Evolutionary conservation across 129 eudicot species (phyloP), one percentile per base, ranked within the genome.

Genomic region (Oenanthe sinensis): DNA sequence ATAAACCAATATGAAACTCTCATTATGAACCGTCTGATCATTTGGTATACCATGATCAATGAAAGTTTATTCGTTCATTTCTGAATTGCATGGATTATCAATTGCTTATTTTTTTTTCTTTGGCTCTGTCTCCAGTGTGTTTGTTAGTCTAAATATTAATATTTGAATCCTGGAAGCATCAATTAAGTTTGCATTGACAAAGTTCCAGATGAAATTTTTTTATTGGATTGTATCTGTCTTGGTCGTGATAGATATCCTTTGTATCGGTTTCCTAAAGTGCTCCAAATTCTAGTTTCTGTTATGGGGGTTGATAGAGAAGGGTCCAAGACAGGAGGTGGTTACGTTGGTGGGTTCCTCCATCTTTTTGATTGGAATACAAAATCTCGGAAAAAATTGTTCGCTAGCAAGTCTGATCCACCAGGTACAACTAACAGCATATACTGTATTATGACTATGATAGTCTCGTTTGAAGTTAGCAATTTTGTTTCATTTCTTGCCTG

Each of bases 301-400:
- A 92, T 95, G 97, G 97, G 97, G 39, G 86, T 81, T 73, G 97
- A 95, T 45, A 90, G 83, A 77, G 93, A 86, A 77, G 86, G 92
- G 20, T 88, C 92, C 48, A 93, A 88, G 86, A 82, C 90, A 74
- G 97, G 98, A 74, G 90, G 96, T 39, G 88, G 96, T 44, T 93
- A 93, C 48, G 97, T 89, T 75, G 98, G 98, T 75, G 97, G 97
- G 28, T 95, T 95, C 83, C 88, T 95, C 80, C 92, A 95, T 89
- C 82, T 95, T 58, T 95, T 95, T 77, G 97, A 95, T 71, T 95
- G 99, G 99, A 95, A 95, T 45, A 85, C 92, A 37, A 95, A 95
- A 88, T 87, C 99, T 75, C 88, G 99, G 69, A 95, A 95, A 87
- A 95, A 92, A 85, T 81, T 95, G 81, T 95, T 92, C 62, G 85